Conservation (phyloP, 1,284 basidiomycete genomes). For the Ganoderma lingzhi region DNA sequence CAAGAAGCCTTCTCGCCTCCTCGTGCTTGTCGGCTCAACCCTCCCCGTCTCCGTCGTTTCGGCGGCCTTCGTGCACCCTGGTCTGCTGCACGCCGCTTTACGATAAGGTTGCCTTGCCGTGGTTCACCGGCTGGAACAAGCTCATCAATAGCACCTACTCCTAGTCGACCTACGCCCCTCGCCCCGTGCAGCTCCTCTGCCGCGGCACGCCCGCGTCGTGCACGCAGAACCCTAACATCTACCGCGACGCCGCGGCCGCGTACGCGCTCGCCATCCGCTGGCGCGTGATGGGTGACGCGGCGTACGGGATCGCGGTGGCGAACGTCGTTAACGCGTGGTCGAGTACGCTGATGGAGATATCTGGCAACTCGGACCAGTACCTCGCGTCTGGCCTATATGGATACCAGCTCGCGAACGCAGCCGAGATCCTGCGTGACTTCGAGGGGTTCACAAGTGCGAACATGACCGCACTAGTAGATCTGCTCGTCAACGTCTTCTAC, state of each 20-base stretch:
- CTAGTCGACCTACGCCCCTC: slow-evolving; percentile 15
- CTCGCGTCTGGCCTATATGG: slow-evolving; percentile 18
- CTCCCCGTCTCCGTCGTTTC: background rate
- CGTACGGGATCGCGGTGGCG: slow-evolving; percentile 11
- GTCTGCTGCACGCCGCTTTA: slow-evolving; percentile 11
- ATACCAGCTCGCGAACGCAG: slow-evolving; percentile 22
- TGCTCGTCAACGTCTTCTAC: slow-evolving; percentile 21
- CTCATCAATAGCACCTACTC: slow-evolving; percentile 18
- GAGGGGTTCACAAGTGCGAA: slow-evolving; percentile 12
- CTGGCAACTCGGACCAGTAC: slow-evolving; percentile 21
- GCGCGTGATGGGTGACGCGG: slow-evolving; percentile 12
- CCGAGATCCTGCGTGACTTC: slow-evolving; percentile 14
- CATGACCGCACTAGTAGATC: slow-evolving; percentile 5
- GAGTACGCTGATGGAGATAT: slow-evolving; percentile 18
- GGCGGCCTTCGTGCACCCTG: slow-evolving; percentile 18
- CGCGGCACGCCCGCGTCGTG: slow-evolving; percentile 11
- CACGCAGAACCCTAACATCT: slow-evolving; percentile 16
- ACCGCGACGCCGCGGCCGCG: slow-evolving; percentile 16
- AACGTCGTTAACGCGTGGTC: slow-evolving; percentile 16
- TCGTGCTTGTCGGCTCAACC: background rate
- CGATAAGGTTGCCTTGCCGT: background rate
- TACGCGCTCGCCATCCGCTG: slow-evolving; percentile 17
- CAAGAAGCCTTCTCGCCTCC: slow-evolving; percentile 9
- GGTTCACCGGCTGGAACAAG: slow-evolving; percentile 21
- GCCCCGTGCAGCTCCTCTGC: slow-evolving; percentile 15